Evolutionary conservation across 2,329 filamentous ascomycete species (phyloP), one percentile per base, ranked within the genome.

Genomic region (Calonectria henricotiae): DNA sequence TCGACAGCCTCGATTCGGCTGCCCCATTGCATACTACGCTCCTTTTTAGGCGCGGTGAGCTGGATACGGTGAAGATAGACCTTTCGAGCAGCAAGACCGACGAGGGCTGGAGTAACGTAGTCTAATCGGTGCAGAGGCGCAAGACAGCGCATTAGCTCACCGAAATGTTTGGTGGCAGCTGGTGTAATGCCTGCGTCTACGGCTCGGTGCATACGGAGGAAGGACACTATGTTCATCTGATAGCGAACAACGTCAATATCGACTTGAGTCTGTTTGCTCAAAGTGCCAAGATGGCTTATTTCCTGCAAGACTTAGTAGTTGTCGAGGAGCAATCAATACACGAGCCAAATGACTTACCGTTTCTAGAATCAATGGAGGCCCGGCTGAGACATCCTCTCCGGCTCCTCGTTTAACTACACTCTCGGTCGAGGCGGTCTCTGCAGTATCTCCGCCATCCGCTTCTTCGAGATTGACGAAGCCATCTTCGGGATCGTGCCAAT

Each of bases 1-100:
- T 89, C 86, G 1, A 98, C 89, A 4, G 93, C 93, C 35, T 88
- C 86, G 0, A 92, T 75, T 64, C 93, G 91, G 80, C 96, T 98
- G 0, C 96, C 96, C 91, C 97, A 99, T 80, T 98, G 94, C 85
- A 98, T 88, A 80, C 95, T 98, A 58, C 95, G 88, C 83, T 98
- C 96, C 68, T 91, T 89, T 71, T 90, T 88, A 1, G 94, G 88
- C 1, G 84, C 82, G 0, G 92, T 90, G 66, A 98, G 88, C 15
- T 89, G 82, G 37, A 99, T 90, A 9, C 95, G 91, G 83, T 99
- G 96, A 20, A 93, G 87, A 79, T 97, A 99, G 27, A 97, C 89
- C 83, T 98, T 98, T 71, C 90, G 90, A 2, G 92, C 91, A 5
- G 96, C 96, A 54, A 99, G 86, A 8, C 88, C 90, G 23, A 98